Evolutionary conservation across 1,284 basidiomycete species (phyloP).

Genomic region (Cutaneotrichosporon cavernicola): DNA sequence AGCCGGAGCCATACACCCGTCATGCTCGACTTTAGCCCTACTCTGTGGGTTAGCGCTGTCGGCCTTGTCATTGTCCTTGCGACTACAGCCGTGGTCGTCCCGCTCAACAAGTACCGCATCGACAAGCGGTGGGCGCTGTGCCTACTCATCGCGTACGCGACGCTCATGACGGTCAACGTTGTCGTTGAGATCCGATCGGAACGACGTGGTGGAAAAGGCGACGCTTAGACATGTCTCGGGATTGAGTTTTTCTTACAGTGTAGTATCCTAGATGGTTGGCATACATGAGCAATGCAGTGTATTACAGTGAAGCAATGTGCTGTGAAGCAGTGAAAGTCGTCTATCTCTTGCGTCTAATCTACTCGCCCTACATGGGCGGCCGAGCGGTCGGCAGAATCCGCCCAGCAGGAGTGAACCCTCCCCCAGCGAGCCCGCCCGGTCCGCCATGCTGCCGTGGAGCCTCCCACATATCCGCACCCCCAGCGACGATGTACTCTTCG

Average conservation of each 20-base stretch:
- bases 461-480: constrained; percentile 1
- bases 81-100: constrained; percentile 78
- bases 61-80: constrained; percentile 73
- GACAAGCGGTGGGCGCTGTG: constrained; percentile 75
- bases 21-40: constrained; percentile 73
- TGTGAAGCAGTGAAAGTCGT: constrained; percentile 1
- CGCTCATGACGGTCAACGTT: constrained; percentile 71
- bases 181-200: constrained; percentile 63
- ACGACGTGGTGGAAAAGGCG: background rate
- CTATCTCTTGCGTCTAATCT: background rate
- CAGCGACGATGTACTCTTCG: constrained; percentile 14
- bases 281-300: constrained; percentile 7
- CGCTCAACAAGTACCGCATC: constrained; percentile 76
- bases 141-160: constrained; percentile 70
- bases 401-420: constrained; percentile 28
- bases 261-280: background rate
- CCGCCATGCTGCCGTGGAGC: constrained; percentile 4
- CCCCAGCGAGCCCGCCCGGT: constrained; percentile 2
- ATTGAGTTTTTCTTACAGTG: background rate
- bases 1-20: constrained; percentile 63
- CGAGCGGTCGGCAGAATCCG: constrained; percentile 43
- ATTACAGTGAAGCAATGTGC: background rate
- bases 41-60: constrained; percentile 75
- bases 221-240: background rate
- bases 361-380: constrained; percentile 33